Base-by-base conservation (phyloP, 305 asterid genomes). In the Solanum hybrid region DNA sequence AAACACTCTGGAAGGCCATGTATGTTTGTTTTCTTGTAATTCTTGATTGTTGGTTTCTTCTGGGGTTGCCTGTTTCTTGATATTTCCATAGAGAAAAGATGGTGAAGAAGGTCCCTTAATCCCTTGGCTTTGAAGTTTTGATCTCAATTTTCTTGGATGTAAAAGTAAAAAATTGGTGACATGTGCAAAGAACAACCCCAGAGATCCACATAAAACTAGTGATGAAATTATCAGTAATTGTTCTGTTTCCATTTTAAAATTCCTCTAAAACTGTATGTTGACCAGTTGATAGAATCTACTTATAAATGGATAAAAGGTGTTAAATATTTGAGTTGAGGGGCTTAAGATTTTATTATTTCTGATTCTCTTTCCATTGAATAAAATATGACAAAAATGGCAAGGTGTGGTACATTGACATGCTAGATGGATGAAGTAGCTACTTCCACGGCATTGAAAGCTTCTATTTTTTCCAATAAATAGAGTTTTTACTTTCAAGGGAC, bases 41-140 rank as follows among this genome's bases (percentile, higher is more conserved):
- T 87, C 87, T 83, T 83, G 87, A 83, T 83, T 46, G 1, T 46
- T 83, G 87, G 39, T 83, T 83, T 83, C 87, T 83, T 83, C 87
- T 83, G 39, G 73, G 39, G 1, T 29, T 46, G 39, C 61, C 22
- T 26, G 69, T 42, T 34, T 33, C 8, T 89, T 94, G 57, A 96
- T 94, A 85, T 93, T 93, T 79, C 98, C 98, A 28, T 91, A 93
- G 10, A 94, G 90, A 42, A 92, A 26, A 9, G 95, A 93, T 11
- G 96, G 94, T 24, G 51, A 29, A 61, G 46, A 24, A 40, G 97
- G 98, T 31, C 98, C 98, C 84, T 61, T 89, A 12, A 96, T 93
- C 88, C 98, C 97, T 82, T 96, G 98, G 31, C 87, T 92, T 79
- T 40, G 90, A 69, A 96, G 93, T 90, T 90, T 92, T 6, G 93